A percentile compares a stretch with the other conserved stretches of the same genome.
Conservation (phyloP, 306 rosid genomes). For the Sicyos edulis region DNA sequence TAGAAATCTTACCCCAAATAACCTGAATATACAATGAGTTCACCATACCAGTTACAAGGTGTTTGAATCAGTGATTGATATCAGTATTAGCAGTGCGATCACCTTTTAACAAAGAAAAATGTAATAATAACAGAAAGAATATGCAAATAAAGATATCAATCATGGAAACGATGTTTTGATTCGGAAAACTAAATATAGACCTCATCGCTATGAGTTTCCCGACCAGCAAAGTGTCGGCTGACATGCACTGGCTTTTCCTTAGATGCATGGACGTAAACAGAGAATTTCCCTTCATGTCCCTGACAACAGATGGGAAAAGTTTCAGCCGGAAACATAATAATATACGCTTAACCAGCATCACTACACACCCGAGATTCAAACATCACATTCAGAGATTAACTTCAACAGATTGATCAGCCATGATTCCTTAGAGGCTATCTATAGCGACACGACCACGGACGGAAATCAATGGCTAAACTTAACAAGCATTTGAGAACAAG, state of each 20-base stretch:
- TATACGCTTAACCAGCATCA: background rate
- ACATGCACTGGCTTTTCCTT: slow-evolving; percentile 71
- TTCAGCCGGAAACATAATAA: slow-evolving; percentile 26
- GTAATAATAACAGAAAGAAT: background rate
- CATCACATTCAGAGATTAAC: slow-evolving; percentile 2
- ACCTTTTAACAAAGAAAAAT: background rate
- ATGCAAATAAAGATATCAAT: slow-evolving; percentile 8
- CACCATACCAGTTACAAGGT: slow-evolving; percentile 8
- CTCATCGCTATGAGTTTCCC: slow-evolving; percentile 83
- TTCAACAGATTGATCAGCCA: slow-evolving; percentile 6
- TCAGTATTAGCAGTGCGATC: background rate
- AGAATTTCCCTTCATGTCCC: slow-evolving; percentile 98
- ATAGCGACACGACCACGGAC: background rate
- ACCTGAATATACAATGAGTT: slow-evolving; percentile 52
- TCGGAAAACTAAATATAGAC: slow-evolving; percentile 30
- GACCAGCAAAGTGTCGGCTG: slow-evolving; percentile 70
- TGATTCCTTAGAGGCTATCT: background rate
- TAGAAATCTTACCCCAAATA: slow-evolving; percentile 95
- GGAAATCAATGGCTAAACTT: background rate
- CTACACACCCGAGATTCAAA: background rate
- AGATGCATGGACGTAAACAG: slow-evolving; percentile 93
- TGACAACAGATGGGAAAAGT: slow-evolving; percentile 37
- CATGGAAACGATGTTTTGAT: background rate
- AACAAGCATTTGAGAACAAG: background rate
- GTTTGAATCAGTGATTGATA: background rate